phyloP scores from a whole-genome alignment of 306 rosid species.

The Quercus variabilis region DNA sequence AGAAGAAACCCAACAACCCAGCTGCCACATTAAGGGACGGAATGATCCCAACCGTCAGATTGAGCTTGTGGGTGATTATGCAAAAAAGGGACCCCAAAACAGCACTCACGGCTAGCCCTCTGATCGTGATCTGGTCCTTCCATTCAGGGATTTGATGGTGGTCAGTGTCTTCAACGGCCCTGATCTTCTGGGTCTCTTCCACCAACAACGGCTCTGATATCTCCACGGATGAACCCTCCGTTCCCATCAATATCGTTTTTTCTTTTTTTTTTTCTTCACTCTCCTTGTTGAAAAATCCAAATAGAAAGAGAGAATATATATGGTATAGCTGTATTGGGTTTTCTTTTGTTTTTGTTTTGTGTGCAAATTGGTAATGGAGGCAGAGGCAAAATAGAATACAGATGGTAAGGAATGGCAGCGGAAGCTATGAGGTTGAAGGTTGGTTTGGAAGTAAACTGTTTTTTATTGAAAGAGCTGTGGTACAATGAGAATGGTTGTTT shows the following conservation, averaged over 20 bases:
- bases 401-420: too few species aligned
- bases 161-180: not conserved
- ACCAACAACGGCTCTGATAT: constrained; percentile 56
- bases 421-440: too few species aligned
- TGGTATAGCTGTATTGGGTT: too few species aligned
- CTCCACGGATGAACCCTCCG: constrained; percentile 41
- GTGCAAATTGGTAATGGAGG: too few species aligned
- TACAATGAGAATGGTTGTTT: too few species aligned
- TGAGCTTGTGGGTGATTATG: constrained; percentile 85
- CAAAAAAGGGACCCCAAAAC: constrained; percentile 69
- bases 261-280: not conserved
- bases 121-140: constrained; percentile 87
- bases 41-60: constrained; percentile 78
- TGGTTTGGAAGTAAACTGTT: too few species aligned
- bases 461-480: too few species aligned
- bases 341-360: too few species aligned
- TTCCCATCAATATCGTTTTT: constrained; percentile 39
- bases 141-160: constrained; percentile 58
- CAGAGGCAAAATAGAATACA: too few species aligned
- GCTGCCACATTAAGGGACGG: constrained; percentile 91
- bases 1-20: constrained; percentile 80
- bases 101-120: constrained; percentile 84
- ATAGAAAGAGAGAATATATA: not conserved
- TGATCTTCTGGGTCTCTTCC: constrained; percentile 17
- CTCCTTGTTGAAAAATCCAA: not conserved